Percentiles rank a stretch among this genome's conserved stretches.
Conservation (phyloP, 108 stramenopile genomes). For the Cyclotella sp. region DNA sequence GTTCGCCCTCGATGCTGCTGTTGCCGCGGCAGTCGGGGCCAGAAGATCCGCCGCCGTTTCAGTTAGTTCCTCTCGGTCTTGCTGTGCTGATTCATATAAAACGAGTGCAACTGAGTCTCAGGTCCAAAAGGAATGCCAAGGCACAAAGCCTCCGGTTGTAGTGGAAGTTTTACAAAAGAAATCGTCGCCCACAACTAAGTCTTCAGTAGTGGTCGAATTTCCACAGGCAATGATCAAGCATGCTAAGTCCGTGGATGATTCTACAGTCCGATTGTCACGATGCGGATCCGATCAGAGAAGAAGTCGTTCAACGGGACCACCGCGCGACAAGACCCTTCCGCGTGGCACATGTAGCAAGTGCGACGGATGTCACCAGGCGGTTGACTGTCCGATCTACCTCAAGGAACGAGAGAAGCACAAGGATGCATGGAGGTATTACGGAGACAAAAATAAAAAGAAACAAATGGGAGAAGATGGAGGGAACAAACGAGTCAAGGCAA, state of each 20-base stretch:
- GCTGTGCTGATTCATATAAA: background rate
- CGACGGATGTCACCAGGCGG: slow-evolving; percentile 3
- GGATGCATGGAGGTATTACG: slow-evolving; percentile 14
- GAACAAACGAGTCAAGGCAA: slow-evolving; percentile 1
- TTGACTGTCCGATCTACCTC: background rate
- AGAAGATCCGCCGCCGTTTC: background rate
- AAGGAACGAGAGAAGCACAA: slow-evolving; percentile 19
- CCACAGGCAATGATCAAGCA: background rate
- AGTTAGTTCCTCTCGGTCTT: slow-evolving; percentile 7
- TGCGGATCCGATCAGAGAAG: slow-evolving; percentile 1
- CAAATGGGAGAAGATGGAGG: slow-evolving; percentile 20
- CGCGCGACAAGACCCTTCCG: background rate
- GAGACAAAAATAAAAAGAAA: background rate
- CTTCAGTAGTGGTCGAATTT: background rate
- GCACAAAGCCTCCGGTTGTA: background rate
- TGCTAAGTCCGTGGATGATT: slow-evolving; percentile 4
- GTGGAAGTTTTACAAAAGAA: background rate
- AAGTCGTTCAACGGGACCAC: slow-evolving; percentile 7
- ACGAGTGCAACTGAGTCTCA: background rate
- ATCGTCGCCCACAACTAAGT: background rate
- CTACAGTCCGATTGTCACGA: background rate
- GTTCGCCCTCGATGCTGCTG: slow-evolving; percentile 18
- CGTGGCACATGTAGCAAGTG: slow-evolving; percentile 13
- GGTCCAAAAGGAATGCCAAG: background rate
- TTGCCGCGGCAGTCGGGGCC: slow-evolving; percentile 8